Base-by-base conservation (phyloP, 2,329 filamentous ascomycete species). In the Aspergillus spinulosporus region DNA sequence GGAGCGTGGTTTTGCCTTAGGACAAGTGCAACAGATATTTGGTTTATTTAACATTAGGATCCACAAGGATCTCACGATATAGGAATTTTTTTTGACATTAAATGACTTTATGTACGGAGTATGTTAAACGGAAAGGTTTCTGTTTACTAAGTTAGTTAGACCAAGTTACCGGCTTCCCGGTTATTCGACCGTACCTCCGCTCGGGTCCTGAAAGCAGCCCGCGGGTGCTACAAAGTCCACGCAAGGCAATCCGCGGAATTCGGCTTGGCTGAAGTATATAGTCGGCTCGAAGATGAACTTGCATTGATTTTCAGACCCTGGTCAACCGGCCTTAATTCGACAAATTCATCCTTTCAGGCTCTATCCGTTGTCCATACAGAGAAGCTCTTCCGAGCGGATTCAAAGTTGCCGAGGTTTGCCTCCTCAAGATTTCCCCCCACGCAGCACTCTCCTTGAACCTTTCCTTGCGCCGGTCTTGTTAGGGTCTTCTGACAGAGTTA, bases 381-480 rank as follows among this genome's bases (percentile, higher is more conserved):
- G 44, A 29, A 39, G 46, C 50, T 49, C 36, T 47, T 49, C 39
- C 37, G 12, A 42, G 26, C 47, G 34, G 59, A 65, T 37, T 37
- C 34, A 11, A 11, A 37, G 4, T 67, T 68, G 63, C 67, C 67
- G 67, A 70, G 66, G 65, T 64, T 64, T 60, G 51, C 57, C 60
- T 14, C 34, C 14, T 36, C 7, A 37, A 32, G 26, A 50, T 42
- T n/a, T 44, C 21, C 36, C 28, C 29, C 52, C 44, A 26, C 52
- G 42, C 50, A 39, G n/a, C 32, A 21, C 21, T 21, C 21, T 21
- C 21, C 21, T 21, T 21, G 21, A 21, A 32, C 31, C 40, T 26
- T 21, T 49, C 8, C 56, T 49, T 28, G 32, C 28, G 37, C 29
- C 37, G 46, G 40, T 39, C n/a, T 36, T 36, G 3, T n/a, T 26